phyloP scores from a whole-genome alignment of 164 flowering plant species.

The Magnolia sinica region DNA sequence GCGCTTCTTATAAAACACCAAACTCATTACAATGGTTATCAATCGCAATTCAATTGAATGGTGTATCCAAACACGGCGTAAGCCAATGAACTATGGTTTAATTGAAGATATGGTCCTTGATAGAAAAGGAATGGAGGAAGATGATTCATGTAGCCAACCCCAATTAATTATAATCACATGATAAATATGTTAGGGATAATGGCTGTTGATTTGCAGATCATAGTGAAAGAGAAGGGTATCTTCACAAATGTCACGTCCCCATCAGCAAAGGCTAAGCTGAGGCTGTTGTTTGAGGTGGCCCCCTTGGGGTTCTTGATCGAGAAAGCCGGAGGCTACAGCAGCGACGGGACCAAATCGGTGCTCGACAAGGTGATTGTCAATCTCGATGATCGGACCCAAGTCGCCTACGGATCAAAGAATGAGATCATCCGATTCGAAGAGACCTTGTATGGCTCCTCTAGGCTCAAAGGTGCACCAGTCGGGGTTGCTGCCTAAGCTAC shows the following conservation, averaged over 20 bases:
- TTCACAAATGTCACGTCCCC: constrained; percentile 95
- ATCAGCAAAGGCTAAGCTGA: constrained; percentile 83
- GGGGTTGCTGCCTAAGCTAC: constrained; percentile 64
- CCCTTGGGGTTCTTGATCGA: constrained; percentile 85
- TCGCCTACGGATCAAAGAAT: constrained; percentile 90
- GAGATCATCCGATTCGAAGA: constrained; percentile 95
- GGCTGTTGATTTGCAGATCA: constrained; percentile 49
- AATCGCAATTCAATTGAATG: too few relatives aligned
- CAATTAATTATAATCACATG: too few relatives aligned
- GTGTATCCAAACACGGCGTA: too few relatives aligned
- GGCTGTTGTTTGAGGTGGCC: constrained; percentile 93
- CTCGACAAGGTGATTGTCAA: constrained; percentile 62
- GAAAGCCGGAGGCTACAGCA: constrained; percentile 92
- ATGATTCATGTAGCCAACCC: too few relatives aligned
- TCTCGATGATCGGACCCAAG: constrained; percentile 92
- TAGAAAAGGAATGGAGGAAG: too few relatives aligned
- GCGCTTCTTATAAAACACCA: too few relatives aligned
- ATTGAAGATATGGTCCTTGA: too few relatives aligned
- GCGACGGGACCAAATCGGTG: constrained; percentile 82
- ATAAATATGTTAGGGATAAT: too few relatives aligned
- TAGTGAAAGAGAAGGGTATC: constrained; percentile 94
- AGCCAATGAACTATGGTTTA: too few relatives aligned
- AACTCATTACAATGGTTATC: too few relatives aligned
- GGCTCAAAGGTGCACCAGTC: constrained; percentile 77
- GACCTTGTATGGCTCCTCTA: constrained; percentile 79